Conservation (phyloP, 106 monocot species). For the Apostasia ramifera region DNA sequence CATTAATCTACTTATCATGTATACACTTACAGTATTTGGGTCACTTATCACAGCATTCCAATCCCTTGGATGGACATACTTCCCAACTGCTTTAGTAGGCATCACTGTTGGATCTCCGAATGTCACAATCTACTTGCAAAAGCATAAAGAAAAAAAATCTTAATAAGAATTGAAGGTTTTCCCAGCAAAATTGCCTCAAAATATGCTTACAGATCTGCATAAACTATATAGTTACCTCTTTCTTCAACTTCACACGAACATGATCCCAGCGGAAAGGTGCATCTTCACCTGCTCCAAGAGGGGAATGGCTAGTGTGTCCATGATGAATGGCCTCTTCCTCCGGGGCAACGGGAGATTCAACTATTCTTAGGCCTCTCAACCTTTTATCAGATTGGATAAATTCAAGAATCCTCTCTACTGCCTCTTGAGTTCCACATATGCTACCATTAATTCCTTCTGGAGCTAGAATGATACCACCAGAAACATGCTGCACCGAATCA, state of each 20-base stretch:
- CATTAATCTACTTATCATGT: background rate
- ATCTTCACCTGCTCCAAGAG: conserved; percentile 97
- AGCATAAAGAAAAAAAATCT: background rate
- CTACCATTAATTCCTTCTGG: conserved; percentile 98
- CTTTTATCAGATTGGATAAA: conserved; percentile 78
- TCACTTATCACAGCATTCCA: conserved; percentile 90
- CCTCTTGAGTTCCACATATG: conserved; percentile 75
- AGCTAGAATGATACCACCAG: conserved; percentile 98
- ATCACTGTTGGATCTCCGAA: conserved; percentile 88
- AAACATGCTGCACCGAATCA: conserved; percentile 89
- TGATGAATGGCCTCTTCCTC: conserved; percentile 98
- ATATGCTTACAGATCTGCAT: too few species aligned
- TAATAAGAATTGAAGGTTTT: background rate
- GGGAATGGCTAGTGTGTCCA: conserved; percentile 79
- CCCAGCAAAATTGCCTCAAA: background rate
- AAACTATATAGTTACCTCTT: conserved; percentile 46
- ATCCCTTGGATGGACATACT: conserved; percentile 79
- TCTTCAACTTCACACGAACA: conserved; percentile 94
- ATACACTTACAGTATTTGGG: conserved; percentile 76
- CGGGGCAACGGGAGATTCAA: conserved; percentile 86
- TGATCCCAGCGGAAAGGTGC: conserved; percentile 99
- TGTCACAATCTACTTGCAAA: conserved; percentile 61
- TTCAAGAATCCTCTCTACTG: conserved; percentile 66
- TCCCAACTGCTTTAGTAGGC: conserved; percentile 81
- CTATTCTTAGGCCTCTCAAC: conserved; percentile 62